phyloP scores from a whole-genome alignment of 305 asterid genomes.

The Fraxinus nigra region DNA sequence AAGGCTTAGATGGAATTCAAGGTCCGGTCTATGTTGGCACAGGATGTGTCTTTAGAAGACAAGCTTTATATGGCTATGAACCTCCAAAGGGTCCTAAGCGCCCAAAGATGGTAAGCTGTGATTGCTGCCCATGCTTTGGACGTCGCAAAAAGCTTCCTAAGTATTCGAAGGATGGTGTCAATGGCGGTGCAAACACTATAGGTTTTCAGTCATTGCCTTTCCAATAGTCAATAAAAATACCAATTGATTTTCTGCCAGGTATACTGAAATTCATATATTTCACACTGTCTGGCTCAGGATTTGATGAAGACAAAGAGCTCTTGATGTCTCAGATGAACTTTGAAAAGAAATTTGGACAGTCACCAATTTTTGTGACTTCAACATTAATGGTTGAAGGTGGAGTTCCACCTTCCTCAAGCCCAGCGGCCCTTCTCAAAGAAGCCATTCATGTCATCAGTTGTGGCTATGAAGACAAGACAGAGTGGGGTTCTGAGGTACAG shows the following conservation, averaged over 20 bases:
- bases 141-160: conserved; percentile 68
- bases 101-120: conserved; percentile 92
- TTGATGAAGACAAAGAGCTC: conserved; percentile 75
- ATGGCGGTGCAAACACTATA: conserved; percentile 51
- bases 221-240: conserved; percentile 10
- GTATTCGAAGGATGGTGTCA: conserved; percentile 48
- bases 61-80: conserved; percentile 80
- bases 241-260: conserved; percentile 2
- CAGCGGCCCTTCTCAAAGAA: conserved; percentile 87
- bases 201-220: conserved; percentile 36
- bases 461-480: conserved; percentile 93
- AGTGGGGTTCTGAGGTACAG: conserved; percentile 88
- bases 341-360: conserved; percentile 94
- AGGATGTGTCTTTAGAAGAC: conserved; percentile 90
- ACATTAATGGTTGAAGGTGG: conserved; percentile 95
- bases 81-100: conserved; percentile 83
- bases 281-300: conserved; percentile 43
- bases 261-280: conserved; percentile 7
- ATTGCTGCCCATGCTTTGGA: conserved; percentile 95
- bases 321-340: conserved; percentile 89
- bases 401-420: conserved; percentile 97
- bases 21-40: conserved; percentile 99
- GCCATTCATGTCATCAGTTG: conserved; percentile 97
- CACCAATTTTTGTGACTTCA: conserved; percentile 86
- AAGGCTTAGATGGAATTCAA: conserved; percentile 96